Evolutionary conservation across 1,284 basidiomycete genomes (phyloP), one percentile per base, ranked within the genome.

Genomic region (Golubevia pallescens): DNA sequence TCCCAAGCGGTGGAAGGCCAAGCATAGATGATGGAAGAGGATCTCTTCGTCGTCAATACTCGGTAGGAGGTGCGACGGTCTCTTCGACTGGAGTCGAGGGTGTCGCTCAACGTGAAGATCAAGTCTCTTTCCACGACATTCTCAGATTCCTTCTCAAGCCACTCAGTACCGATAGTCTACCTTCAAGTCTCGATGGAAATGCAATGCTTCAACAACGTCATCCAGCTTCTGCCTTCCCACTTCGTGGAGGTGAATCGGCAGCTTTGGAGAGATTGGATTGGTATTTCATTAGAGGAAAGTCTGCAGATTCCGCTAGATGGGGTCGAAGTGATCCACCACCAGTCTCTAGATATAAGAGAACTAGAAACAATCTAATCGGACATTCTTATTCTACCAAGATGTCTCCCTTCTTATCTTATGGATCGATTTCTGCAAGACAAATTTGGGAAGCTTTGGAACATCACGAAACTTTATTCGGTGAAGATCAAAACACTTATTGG

Each of bases 401-500:
- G 78, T 78, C 75, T 20, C 77, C 78, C 6, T 81, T 81, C 69
- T 69, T 81, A 20, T 71, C 78, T 4, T 81, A 79, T 60, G 78
- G 78, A 16, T 74, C 71, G 59, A 74, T 81, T 60, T 73, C 68
- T 24, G 71, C 78, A 23, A 65, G 78, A 21, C 71, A 74, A 63
- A 81, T 81, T 63, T 81, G 78, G 78, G 70, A 73, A 56, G 78
- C 77, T 14, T 68, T 81, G 19, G 72, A 77, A 48, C 65, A 73
- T 23, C 78, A 81, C 66, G 78, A 81, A 56, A 65, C 65, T 38
- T 77, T 78, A 54, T 79, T 79, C 42, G 78, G 78, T 54, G 77
- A 78, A 61, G 74, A 81, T 58, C 78, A 78, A 38, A 81, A 81
- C 63, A 81, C 77, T 42, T 81, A 81, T 60, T 81, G 77, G 78